Evolutionary conservation across 192 early-diverging fungal species (phyloP), one percentile per base, ranked within the genome.

Genomic region (Obelidium mucronatum): DNA sequence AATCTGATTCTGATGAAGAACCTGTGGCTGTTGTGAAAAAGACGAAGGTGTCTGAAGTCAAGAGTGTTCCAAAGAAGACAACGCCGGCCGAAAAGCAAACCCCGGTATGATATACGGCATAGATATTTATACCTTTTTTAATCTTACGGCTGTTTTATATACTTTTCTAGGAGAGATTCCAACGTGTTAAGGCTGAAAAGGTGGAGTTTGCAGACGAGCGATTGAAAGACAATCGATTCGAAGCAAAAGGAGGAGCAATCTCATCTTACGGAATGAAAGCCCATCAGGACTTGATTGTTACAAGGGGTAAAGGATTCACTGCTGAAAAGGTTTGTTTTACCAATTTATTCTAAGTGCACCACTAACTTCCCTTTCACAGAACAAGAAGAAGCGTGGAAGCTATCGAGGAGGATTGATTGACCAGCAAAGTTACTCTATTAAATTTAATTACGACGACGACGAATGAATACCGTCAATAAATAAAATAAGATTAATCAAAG

Each of bases 331-430:
- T 67, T 42, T 17, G 22, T 62, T 63, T 24, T 26, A 35, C n/a
- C n/a, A n/a, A n/a, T n/a, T n/a, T n/a, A n/a, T n/a, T n/a, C n/a
- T n/a, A n/a, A n/a, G n/a, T 19, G 15, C 15, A n/a, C n/a, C n/a
- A n/a, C n/a, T n/a, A n/a, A n/a, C n/a, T n/a, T 67, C 11, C 48
- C 44, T 26, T 8, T 33, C n/a, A 22, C 36, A 66, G 65, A 76
- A 63, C 53, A 76, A 83, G 87, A 98, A 98, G 86, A 97, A 97
- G 89, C 86, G 94, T 61, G 96, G 96, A 30, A 91, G 92, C 48
- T 98, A 98, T 88, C 90, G 92, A 67, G 97, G 97, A 35, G 97
- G 97, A 28, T 79, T 85, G 62, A 98, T 98, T 69, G 92, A 93
- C 70, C 90, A 92, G 63, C 84, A 82, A 39, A 93, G 92, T 30